These are phyloP conservation scores for Graphilbum sp. DNA, from an alignment of 2,329 filamentous ascomycete species.

Conservation along the genomic window DNA sequence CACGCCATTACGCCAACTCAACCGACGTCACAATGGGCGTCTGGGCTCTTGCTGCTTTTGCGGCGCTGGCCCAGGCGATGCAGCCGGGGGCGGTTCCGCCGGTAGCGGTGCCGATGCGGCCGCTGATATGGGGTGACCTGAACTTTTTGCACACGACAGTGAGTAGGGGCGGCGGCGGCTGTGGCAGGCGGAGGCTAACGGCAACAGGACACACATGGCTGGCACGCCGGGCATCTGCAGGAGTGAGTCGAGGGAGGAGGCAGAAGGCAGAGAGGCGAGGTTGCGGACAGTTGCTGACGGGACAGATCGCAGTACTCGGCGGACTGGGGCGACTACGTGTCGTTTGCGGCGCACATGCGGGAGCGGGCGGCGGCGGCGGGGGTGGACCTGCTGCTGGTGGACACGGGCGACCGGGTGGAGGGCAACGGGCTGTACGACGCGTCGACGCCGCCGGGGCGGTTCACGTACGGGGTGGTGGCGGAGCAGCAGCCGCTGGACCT, in stretches of 20 bases:
- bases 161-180: not conserved
- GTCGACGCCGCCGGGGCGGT: constrained; percentile 72
- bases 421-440: constrained; percentile 89
- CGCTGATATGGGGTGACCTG: constrained; percentile 80
- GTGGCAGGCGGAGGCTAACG: not conserved
- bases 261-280: not conserved
- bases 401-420: constrained; percentile 87
- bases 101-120: constrained; percentile 63
- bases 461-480: constrained; percentile 73
- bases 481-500: constrained; percentile 74
- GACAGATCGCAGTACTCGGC: constrained; percentile 72
- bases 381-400: constrained; percentile 76
- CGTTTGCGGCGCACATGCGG: constrained; percentile 72
- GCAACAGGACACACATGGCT: constrained; percentile 71
- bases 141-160: constrained; percentile 90
- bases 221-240: constrained; percentile 84
- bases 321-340: constrained; percentile 97
- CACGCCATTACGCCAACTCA: no score
- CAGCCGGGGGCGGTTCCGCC: constrained; percentile 72
- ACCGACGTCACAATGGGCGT: not conserved
- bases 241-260: constrained; percentile 39
- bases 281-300: no score
- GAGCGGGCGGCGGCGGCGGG: constrained; percentile 62
- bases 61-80: constrained; percentile 25
- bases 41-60: constrained; percentile 9